phyloP scores from a whole-genome alignment of 2,329 filamentous ascomycete genomes.

The Pestalotiopsis sp. region DNA sequence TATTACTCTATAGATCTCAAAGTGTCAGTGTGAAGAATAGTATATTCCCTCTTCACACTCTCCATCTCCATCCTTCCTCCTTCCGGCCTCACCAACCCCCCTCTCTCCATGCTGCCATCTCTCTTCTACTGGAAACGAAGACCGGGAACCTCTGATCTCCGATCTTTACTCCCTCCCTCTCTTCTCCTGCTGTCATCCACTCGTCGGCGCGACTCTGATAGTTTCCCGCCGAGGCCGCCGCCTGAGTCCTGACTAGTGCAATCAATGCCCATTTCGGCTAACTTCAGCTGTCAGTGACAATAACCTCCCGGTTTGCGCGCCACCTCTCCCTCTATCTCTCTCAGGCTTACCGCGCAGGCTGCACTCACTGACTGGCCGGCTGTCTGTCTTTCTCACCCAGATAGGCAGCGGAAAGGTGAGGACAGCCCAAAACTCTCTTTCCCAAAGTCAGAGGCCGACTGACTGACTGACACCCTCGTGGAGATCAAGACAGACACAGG shows the following conservation, averaged over 20 bases:
- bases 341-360: too few species aligned
- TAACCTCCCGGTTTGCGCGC: not conserved
- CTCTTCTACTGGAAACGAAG: too few species aligned
- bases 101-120: too few species aligned
- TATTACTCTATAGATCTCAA: too few species aligned
- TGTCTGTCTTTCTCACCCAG: too few species aligned
- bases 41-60: too few species aligned
- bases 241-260: not conserved
- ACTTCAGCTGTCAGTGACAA: constrained; percentile 13
- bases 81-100: too few species aligned
- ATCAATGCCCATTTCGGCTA: constrained; percentile 10
- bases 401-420: too few species aligned
- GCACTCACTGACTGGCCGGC: too few species aligned
- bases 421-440: not conserved
- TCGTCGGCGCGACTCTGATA: not conserved
- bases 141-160: too few species aligned
- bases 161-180: not conserved
- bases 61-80: too few species aligned
- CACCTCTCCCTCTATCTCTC: not conserved
- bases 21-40: too few species aligned
- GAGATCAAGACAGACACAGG: not conserved
- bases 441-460: not conserved
- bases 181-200: not conserved
- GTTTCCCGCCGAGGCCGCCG: constrained; percentile 11
- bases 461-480: not conserved